Evolutionary conservation across 148 eudicot genomes (phyloP).

Genomic region (Polygonum aviculare): DNA sequence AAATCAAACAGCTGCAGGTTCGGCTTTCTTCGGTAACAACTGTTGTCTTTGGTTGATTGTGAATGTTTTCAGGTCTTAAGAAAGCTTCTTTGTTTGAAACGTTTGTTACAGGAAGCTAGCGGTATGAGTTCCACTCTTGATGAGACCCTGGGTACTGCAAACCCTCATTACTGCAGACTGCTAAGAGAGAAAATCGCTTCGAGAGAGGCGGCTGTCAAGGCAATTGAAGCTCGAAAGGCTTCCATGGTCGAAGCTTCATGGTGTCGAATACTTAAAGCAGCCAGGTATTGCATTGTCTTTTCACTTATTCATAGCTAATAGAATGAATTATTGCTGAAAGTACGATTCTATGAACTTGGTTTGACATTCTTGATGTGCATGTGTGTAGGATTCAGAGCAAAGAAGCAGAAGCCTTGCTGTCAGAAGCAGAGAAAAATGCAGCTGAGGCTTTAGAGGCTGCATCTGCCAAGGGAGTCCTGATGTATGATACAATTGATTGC

Average conservation of each 20-base stretch:
- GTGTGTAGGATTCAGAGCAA: constrained; percentile 53
- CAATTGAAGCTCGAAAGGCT: constrained; percentile 79
- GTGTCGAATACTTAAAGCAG: constrained; percentile 84
- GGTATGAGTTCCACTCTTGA: constrained; percentile 86
- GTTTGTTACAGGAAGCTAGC: constrained; percentile 58
- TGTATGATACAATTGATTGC: constrained; percentile 62
- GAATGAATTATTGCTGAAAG: neutral
- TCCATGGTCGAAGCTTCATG: constrained; percentile 99
- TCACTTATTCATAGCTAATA: neutral
- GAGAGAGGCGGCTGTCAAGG: constrained; percentile 73
- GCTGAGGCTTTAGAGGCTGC: constrained; percentile 82
- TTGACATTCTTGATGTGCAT: neutral
- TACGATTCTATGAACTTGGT: neutral
- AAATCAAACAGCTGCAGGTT: constrained; percentile 70
- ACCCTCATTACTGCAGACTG: constrained; percentile 84
- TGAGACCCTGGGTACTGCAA: constrained; percentile 83
- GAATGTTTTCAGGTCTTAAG: neutral
- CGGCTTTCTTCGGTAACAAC: neutral
- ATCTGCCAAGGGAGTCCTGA: constrained; percentile 61
- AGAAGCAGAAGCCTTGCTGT: constrained; percentile 58
- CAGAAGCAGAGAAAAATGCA: constrained; percentile 59
- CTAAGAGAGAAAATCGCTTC: constrained; percentile 78
- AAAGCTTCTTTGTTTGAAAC: neutral
- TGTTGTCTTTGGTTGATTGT: neutral
- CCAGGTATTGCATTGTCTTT: constrained; percentile 35